A percentile compares a stretch with the other conserved stretches of the same genome.
Conservation (phyloP, 257 asterid species). For the Salvia splendens region DNA sequence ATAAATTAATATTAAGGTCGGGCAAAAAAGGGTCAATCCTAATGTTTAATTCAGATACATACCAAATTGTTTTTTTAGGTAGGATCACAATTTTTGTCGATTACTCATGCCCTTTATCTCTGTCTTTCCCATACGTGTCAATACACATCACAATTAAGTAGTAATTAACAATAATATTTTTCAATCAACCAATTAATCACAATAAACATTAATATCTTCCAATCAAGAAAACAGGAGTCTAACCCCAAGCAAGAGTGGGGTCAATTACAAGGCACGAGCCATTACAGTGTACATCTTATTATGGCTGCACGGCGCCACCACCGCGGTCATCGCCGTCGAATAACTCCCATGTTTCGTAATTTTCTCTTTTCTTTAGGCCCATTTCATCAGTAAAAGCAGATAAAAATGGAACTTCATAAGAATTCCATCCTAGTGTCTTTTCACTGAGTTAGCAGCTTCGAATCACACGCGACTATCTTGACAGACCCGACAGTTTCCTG, state of each 20-base stretch:
- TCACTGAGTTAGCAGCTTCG: conserved; percentile 78
- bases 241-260: background rate
- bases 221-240: background rate
- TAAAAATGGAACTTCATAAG: conserved; percentile 20
- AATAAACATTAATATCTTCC: too few species aligned
- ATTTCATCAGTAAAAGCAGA: conserved; percentile 21
- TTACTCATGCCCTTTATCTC: too few species aligned
- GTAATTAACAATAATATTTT: too few species aligned
- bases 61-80: too few species aligned
- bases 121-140: too few species aligned
- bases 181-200: too few species aligned
- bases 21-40: too few species aligned
- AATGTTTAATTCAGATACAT: too few species aligned
- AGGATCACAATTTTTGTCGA: too few species aligned
- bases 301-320: background rate
- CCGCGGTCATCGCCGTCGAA: conserved; percentile 14
- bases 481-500: conserved; percentile 66
- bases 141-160: too few species aligned
- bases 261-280: background rate
- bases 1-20: too few species aligned
- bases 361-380: conserved; percentile 9
- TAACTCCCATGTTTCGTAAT: background rate
- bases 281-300: background rate
- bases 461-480: conserved; percentile 92
- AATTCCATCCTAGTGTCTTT: conserved; percentile 7